Evolutionary conservation across 1,139 yeast genomes (phyloP), one percentile per base, ranked within the genome.

Genomic region (Yamadazyma buinensis): DNA sequence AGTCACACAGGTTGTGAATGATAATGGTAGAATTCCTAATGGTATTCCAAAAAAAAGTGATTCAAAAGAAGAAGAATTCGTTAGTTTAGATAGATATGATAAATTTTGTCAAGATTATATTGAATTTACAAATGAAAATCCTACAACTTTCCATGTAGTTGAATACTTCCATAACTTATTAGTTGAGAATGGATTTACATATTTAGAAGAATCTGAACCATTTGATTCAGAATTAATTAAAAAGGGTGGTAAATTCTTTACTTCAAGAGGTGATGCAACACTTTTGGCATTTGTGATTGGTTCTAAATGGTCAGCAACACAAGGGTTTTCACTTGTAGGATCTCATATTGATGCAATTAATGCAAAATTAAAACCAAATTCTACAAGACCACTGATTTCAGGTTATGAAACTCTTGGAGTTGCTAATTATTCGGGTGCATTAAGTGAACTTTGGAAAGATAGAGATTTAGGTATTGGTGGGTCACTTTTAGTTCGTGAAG

Each of bases 391-490:
- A 8, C 51, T 58, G 15, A 69, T 75, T 9, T 80, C 77, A 26
- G 84, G 85, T 8, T 80, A 74, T 53, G 80, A 78, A 34, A 52
- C 76, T 25, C 59, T 80, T 25, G 85, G 84, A 1, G 84, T 79
- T 13, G 83, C 85, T 1, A 81, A 82, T 3, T 80, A 80, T 51
- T 76, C 81, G 13, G 83, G 84, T 19, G 72, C 78, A 1, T 56
- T 79, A 44, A 65, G 67, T 29, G 64, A 67, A 15, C 49, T 67
- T 19, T 78, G 86, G 84, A 67, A 77, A 53, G 84, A 79, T 52
- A 65, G 87, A 55, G 87, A 80, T 51, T 66, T 80, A 43, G 84
- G 84, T 29, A 52, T 80, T 37, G 86, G 82, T 33, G 87, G 87
- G 21, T 62, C 79, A 36, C 62, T 80, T 14, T 55, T 78, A 36